These are phyloP conservation scores for Noccaea bulbosa DNA, from an alignment of 345 rosid species.

Conservation along the genomic window DNA sequence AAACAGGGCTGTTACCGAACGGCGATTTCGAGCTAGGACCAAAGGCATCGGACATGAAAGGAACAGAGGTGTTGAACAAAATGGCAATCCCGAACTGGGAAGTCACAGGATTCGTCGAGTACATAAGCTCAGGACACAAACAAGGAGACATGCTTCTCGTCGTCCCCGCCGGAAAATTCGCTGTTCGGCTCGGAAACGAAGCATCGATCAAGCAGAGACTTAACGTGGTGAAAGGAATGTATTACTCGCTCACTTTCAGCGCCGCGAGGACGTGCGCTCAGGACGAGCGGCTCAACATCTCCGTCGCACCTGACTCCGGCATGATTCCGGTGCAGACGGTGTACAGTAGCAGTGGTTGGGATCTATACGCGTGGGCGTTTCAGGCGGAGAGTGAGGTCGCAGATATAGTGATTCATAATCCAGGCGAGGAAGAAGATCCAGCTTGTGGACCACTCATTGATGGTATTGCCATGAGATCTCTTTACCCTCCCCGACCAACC, in stretches of 20 bases:
- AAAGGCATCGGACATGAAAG: constrained; percentile 62
- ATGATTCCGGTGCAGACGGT: constrained; percentile 79
- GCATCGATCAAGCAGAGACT: constrained; percentile 80
- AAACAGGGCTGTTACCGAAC: constrained; percentile 67
- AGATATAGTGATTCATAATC: constrained; percentile 71
- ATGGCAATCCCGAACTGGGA: constrained; percentile 78
- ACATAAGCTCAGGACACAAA: constrained; percentile 85
- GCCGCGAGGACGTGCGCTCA: constrained; percentile 94
- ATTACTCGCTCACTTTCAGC: constrained; percentile 77
- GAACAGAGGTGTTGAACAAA: constrained; percentile 58
- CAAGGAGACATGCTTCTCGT: constrained; percentile 95
- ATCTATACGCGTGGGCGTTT: constrained; percentile 81
- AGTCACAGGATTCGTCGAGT: constrained; percentile 76
- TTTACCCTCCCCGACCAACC: constrained; percentile 63
- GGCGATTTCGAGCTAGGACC: constrained; percentile 84
- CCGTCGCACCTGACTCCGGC: constrained; percentile 76
- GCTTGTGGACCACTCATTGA: constrained; percentile 92
- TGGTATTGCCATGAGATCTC: constrained; percentile 64
- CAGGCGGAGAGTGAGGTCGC: constrained; percentile 49
- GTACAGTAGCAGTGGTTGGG: constrained; percentile 89
- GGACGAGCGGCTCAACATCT: constrained; percentile 72
- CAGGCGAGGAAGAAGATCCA: constrained; percentile 82
- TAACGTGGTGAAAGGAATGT: constrained; percentile 56
- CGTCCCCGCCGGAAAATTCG: constrained; percentile 82
- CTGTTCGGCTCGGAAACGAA: constrained; percentile 84